Conservation (phyloP, 192 early-diverging fungal genomes). For the Haplosporangium gracile region DNA sequence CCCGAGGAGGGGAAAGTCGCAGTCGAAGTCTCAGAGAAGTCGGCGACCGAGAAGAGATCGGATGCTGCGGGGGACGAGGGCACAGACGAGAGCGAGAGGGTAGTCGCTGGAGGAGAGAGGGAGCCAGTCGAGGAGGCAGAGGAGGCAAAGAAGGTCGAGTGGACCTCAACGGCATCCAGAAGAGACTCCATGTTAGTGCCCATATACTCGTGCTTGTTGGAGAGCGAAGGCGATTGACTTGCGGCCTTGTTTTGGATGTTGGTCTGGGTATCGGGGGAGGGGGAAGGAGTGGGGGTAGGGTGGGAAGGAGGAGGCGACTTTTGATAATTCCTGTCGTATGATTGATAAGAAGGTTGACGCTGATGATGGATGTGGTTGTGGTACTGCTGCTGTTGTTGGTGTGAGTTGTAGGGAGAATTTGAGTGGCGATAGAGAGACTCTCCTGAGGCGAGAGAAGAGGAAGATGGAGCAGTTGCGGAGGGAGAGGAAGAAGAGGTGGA, state of each 20-base stretch:
- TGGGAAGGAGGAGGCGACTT: conserved; percentile 19
- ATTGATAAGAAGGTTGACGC: conserved; percentile 48
- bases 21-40: not conserved
- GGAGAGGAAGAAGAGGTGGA: not conserved
- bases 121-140: conserved; percentile 38
- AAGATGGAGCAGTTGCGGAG: conserved; percentile 9
- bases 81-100: conserved; percentile 31
- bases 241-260: not conserved
- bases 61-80: conserved; percentile 34
- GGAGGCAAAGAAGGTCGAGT: conserved; percentile 34
- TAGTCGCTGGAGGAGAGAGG: conserved; percentile 30
- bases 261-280: conserved; percentile 1
- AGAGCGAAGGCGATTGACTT: not conserved
- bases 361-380: conserved; percentile 12
- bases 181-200: conserved; percentile 56
- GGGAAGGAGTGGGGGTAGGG: conserved; percentile 5
- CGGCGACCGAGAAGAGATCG: conserved; percentile 6
- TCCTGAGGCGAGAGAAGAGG: not conserved
- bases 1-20: not conserved
- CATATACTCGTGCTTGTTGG: conserved; percentile 47
- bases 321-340: conserved; percentile 44
- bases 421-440: conserved; percentile 1
- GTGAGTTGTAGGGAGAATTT: conserved; percentile 1
- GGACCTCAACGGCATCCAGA: conserved; percentile 46
- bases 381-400: not conserved